Base-by-base conservation (phyloP, 176 grass and related monocot genomes). In the Rhynchospora breviuscula region DNA sequence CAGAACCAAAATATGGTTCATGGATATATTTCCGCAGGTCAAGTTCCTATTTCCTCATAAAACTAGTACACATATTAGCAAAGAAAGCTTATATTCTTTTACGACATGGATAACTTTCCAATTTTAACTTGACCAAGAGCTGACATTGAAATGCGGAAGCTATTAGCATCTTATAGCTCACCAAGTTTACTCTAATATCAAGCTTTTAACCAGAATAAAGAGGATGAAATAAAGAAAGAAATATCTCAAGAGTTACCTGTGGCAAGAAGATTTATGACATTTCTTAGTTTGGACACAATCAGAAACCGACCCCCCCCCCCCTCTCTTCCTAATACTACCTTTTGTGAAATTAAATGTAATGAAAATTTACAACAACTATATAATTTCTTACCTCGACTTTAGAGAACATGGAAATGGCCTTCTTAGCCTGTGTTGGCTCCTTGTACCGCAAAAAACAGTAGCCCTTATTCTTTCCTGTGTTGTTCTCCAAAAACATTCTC, bases 381-480 rank as follows among this genome's bases (percentile, higher is more conserved):
- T 15, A 76, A 29, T 75, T 52, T 62, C 79, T 61, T 92, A 94
- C 93, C 93, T 94, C 88, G 63, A 92, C 90, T 71, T 85, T 87
- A 18, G 49, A 15, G 14, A 92, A 92, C 79, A 88, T 59, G 12
- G 90, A 22, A 51, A 92, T 82, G 47, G 90, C 93, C 88, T 85
- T 90, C 86, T 68, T 94, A 25, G 93, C 90, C 51, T 94, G 90
- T 1, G 79, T 52, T 17, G 81, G 13, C 63, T 94, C 79, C 43
- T 56, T 87, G 79, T 88, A 94, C 19, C 81, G 80, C 78, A 94
- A 85, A 35, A 94, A 94, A 46, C 85, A 89, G 81, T 87, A 94
- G 5, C 93, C 90, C 33, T 90, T 92, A 83, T 90, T 94, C 84
- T 88, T 90, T 82, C 85, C 66, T 18, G 60, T 66, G 51, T 15